Base-by-base conservation (phyloP, 2,329 filamentous ascomycete genomes). In the Ophiostoma quercus region DNA sequence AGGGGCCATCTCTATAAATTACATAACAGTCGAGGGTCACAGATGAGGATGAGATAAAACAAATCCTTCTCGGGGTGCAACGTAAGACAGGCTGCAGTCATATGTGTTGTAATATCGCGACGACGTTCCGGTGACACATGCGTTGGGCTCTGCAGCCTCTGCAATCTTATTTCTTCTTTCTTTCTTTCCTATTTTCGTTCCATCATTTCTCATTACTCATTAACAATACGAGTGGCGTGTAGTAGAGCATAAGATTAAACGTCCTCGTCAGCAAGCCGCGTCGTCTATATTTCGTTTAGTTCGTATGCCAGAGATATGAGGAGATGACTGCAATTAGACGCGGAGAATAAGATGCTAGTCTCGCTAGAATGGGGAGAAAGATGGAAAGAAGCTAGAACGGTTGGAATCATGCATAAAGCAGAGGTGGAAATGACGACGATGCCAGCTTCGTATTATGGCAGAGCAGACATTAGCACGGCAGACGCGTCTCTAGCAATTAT, bases 391-490 rank as follows among this genome's bases (percentile, higher is more conserved):
- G 14, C 51, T 25, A 57, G 51, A 25, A 57, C 11, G 29, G n/a
- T 57, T 57, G 51, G 8, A 57, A 25, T 57, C 51, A 57, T 57
- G 51, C 51, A 57, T 57, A 57, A 57, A 25, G 22, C n/a, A 57
- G 16, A 57, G 22, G 51, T 57, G 22, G 51, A 5, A 57, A 57
- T 25, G 51, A 57, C 51, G 51, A 5, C 22, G 3, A 57, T 57
- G 51, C 9, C 51, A n/a, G 43, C 43, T 7, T 16, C 5, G 14
- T 19, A 6, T 47, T 47, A 47, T 41, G 4, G 34, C 34, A 34
- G 34, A 34, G 34, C 34, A 34, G 34, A 41, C 14, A 43, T 43
- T 43, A 43, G 41, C 16, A 43, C 14, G 41, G 41, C 41, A 43
- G 41, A 43, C 41, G 41, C 41, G 41, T 43, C 41, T 43, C 12